Evolutionary conservation across 331 rosid species (phyloP).

Genomic region (Rosa hybrid): DNA sequence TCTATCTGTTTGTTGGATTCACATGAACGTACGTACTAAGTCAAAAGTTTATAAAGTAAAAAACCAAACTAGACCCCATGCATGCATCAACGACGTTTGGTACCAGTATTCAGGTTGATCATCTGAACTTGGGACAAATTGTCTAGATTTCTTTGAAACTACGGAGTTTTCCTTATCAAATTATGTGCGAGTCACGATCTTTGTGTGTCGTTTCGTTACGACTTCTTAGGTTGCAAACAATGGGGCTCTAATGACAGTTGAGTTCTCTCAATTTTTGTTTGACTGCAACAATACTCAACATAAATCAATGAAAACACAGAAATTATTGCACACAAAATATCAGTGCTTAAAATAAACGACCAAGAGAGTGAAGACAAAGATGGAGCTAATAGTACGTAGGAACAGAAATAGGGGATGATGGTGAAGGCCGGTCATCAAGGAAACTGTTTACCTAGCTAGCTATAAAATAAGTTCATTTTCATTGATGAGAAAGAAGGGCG

Average conservation of each 20-base stretch:
- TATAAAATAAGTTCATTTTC: background rate
- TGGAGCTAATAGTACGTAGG: background rate
- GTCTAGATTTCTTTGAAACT: no score
- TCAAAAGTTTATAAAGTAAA: background rate
- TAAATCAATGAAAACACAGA: background rate
- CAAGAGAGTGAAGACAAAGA: background rate
- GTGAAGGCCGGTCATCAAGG: background rate
- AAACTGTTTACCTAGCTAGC: background rate
- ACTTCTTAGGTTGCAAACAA: background rate
- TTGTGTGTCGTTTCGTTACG: background rate
- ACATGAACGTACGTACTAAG: background rate
- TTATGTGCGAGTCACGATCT: background rate
- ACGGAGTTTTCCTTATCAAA: background rate
- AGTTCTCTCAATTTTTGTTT: no score
- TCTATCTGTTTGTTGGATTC: background rate
- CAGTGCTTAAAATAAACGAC: background rate
- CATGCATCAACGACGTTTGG: background rate
- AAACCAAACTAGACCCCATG: background rate
- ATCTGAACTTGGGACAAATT: no score
- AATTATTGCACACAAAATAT: background rate
- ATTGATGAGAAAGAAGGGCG: background rate
- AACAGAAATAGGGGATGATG: background rate
- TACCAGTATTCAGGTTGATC: no score
- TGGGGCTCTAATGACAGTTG: no score
- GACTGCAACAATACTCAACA: background rate